These are phyloP conservation scores for Jimgerdemannia lactiflua DNA, from an alignment of 192 early-diverging fungal species.

Conservation along the genomic window DNA sequence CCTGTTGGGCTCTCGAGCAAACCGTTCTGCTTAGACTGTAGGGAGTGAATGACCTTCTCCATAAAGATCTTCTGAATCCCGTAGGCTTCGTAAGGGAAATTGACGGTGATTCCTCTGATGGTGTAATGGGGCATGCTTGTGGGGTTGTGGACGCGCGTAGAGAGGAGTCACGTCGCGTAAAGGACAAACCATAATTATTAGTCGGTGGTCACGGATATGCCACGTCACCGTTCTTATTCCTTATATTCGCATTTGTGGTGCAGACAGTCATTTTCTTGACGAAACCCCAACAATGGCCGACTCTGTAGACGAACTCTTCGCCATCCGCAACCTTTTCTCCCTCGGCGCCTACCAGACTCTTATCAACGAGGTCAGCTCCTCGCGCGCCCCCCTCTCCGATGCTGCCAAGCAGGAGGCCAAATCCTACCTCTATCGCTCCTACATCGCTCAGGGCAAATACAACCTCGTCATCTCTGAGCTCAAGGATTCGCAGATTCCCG, in stretches of 20 bases:
- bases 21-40: conserved; percentile 50
- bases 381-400: conserved; percentile 24
- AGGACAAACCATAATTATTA: too few relatives aligned
- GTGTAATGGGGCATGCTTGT: conserved; percentile 13
- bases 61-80: conserved; percentile 65
- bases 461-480: conserved; percentile 67
- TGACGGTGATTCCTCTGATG: conserved; percentile 51
- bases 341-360: conserved; percentile 72
- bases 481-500: conserved; percentile 39
- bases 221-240: too few relatives aligned
- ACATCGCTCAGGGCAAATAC: conserved; percentile 76
- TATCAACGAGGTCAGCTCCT: conserved; percentile 59
- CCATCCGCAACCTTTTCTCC: conserved; percentile 68
- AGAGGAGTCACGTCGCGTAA: too few relatives aligned
- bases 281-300: conserved; percentile 41
- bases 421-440: conserved; percentile 74
- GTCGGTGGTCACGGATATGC: too few relatives aligned
- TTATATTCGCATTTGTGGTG: too few relatives aligned
- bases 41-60: conserved; percentile 56
- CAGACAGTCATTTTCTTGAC: conserved; percentile 3
- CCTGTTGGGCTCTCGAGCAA: conserved; percentile 69
- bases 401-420: conserved; percentile 54
- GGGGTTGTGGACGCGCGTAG: too few relatives aligned
- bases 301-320: conserved; percentile 55
- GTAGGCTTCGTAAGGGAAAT: conserved; percentile 69